Percentiles rank a stretch among this genome's conserved stretches.
These are phyloP conservation scores for Mycena leptocephala DNA, from an alignment of 768 basidiomycete genomes.

Conservation along the genomic window DNA sequence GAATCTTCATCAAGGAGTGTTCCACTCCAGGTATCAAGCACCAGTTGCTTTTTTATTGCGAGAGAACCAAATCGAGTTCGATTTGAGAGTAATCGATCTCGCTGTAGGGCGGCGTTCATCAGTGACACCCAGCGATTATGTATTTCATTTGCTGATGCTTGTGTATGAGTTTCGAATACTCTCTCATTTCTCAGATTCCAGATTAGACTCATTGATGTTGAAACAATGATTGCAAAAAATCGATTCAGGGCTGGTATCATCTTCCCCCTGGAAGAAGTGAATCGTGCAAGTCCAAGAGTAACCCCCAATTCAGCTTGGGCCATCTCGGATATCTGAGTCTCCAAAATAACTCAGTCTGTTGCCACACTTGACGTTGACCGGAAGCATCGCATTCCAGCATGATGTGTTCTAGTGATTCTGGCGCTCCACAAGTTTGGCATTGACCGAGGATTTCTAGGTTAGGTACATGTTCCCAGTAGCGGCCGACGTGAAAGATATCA, in stretches of 20 bases:
- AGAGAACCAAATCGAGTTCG: neutral
- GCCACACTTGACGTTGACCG: conserved; percentile 5
- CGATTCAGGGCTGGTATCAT: neutral
- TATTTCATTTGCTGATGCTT: neutral
- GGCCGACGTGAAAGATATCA: neutral
- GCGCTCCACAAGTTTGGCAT: neutral
- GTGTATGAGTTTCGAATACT: neutral
- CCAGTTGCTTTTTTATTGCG: neutral
- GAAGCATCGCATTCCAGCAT: conserved; percentile 2
- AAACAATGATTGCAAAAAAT: neutral
- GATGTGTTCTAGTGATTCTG: conserved; percentile 16
- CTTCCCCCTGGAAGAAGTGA: neutral
- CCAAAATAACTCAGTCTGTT: neutral
- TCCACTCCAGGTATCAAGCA: no score
- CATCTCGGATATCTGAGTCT: neutral
- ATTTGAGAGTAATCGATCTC: neutral
- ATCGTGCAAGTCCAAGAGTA: neutral
- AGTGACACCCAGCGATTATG: neutral
- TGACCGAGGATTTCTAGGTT: neutral
- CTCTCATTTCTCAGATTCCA: conserved; percentile 15
- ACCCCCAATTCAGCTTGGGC: neutral
- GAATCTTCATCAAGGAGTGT: no score
- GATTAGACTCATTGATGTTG: neutral
- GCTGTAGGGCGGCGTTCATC: neutral
- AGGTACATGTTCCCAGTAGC: neutral